Evolutionary conservation across 23 red algal genomes (phyloP).

Genomic region (Agarophyton chilense): DNA sequence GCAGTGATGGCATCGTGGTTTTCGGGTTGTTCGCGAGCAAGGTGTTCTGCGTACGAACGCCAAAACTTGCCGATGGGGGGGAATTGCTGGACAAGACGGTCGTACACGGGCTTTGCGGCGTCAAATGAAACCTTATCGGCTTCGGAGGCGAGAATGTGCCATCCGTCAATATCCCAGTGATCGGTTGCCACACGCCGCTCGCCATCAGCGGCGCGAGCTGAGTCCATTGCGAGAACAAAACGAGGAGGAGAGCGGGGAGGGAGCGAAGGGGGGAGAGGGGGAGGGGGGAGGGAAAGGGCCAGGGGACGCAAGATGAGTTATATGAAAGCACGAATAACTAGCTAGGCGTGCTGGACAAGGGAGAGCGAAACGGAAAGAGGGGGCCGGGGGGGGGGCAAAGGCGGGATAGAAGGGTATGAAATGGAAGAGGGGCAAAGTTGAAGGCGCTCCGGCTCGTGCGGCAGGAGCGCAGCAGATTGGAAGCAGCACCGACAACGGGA

Average conservation of each 20-base stretch:
- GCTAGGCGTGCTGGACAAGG: too few relatives aligned
- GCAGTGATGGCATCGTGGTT: constrained; percentile 33
- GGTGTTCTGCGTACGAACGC: constrained; percentile 54
- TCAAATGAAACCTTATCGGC: constrained; percentile 32
- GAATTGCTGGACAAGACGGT: constrained; percentile 57
- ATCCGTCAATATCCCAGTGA: constrained; percentile 66
- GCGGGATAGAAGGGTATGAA: too few relatives aligned
- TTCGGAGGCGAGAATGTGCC: constrained; percentile 64
- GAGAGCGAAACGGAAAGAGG: too few relatives aligned
- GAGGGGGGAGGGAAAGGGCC: too few relatives aligned
- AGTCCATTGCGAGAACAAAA: constrained; percentile 35
- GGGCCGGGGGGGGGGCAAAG: too few relatives aligned
- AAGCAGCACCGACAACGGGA: too few relatives aligned
- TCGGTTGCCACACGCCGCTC: constrained; percentile 51
- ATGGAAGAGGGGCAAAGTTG: too few relatives aligned
- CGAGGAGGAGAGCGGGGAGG: background rate
- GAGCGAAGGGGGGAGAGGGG: too few relatives aligned
- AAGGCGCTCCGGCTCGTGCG: too few relatives aligned
- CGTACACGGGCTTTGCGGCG: constrained; percentile 51
- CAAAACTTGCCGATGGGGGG: constrained; percentile 67
- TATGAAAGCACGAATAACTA: too few relatives aligned
- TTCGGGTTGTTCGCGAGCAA: constrained; percentile 21
- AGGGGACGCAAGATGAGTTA: too few relatives aligned
- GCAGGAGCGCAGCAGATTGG: too few relatives aligned
- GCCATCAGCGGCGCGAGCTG: constrained; percentile 54